Conservation (phyloP, 352 stramenopile genomes). For the Phytophthora pseudosyringae region DNA sequence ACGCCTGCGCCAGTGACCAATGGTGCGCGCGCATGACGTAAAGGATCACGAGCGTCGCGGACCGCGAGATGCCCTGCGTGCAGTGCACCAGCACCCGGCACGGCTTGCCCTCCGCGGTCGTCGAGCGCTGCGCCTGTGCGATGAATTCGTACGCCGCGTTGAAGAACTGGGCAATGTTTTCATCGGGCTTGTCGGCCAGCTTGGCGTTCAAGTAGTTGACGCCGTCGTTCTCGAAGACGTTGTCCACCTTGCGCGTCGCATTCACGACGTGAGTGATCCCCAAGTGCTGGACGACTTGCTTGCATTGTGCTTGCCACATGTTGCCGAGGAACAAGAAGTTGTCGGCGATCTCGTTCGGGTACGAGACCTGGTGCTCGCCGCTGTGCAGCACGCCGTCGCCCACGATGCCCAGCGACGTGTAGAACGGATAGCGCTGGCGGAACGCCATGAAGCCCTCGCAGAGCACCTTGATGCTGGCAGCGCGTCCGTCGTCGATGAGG, state of each 20-base stretch:
- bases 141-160: slow-evolving; percentile 60
- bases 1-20: slow-evolving; percentile 68
- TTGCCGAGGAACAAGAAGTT: slow-evolving; percentile 77
- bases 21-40: slow-evolving; percentile 68
- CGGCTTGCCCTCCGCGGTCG: slow-evolving; percentile 15
- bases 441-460: slow-evolving; percentile 52
- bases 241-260: slow-evolving; percentile 60
- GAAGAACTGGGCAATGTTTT: slow-evolving; percentile 57
- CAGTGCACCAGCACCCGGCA: slow-evolving; percentile 75
- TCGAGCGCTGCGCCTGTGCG: slow-evolving; percentile 24
- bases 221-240: slow-evolving; percentile 54
- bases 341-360: slow-evolving; percentile 75
- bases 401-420: slow-evolving; percentile 44
- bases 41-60: slow-evolving; percentile 69
- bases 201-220: slow-evolving; percentile 72
- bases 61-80: slow-evolving; percentile 77
- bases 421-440: slow-evolving; percentile 67
- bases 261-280: slow-evolving; percentile 82
- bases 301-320: slow-evolving; percentile 72
- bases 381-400: slow-evolving; percentile 35
- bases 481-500: slow-evolving; percentile 53
- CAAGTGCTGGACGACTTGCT: slow-evolving; percentile 59
- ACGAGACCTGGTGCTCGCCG: slow-evolving; percentile 52
- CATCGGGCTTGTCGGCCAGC: slow-evolving; percentile 49
- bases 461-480: slow-evolving; percentile 53